Evolutionary conservation across 2,329 filamentous ascomycete genomes (phyloP).

Genomic region (Apiospora rasikravindrae): DNA sequence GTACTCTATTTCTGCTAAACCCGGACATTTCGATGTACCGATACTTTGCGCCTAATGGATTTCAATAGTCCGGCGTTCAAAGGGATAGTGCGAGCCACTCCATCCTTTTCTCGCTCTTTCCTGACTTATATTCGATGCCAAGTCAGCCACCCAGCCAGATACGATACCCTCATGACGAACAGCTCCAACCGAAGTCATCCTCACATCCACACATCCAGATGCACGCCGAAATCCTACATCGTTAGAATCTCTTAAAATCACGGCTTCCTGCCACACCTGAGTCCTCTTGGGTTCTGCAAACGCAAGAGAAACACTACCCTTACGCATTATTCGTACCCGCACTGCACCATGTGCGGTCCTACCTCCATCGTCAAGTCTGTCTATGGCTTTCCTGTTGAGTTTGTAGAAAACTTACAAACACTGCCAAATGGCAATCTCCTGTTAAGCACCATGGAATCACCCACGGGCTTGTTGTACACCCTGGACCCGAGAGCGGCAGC

Average conservation of each 20-base stretch:
- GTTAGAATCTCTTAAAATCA: not conserved
- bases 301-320: not conserved
- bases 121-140: not conserved
- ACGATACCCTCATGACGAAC: not conserved
- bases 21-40: not conserved
- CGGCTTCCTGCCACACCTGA: not conserved
- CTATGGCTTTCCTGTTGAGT: slow-evolving; percentile 20
- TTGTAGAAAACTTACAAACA: slow-evolving; percentile 27
- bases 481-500: slow-evolving; percentile 26
- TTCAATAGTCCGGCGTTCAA: no score
- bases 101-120: no score
- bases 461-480: slow-evolving; percentile 25
- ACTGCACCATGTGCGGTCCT: not conserved
- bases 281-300: not conserved
- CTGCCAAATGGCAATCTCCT: slow-evolving; percentile 29
- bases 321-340: not conserved
- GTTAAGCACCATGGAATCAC: slow-evolving; percentile 25
- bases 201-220: not conserved
- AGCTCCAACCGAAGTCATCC: not conserved
- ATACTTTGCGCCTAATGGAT: not conserved
- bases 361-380: not conserved
- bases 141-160: not conserved
- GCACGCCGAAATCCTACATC: not conserved
- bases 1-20: not conserved
- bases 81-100: not conserved